Percentiles rank a stretch among this genome's conserved stretches.
Conservation (phyloP, 345 rosid genomes). For the Alliaria petiolata region DNA sequence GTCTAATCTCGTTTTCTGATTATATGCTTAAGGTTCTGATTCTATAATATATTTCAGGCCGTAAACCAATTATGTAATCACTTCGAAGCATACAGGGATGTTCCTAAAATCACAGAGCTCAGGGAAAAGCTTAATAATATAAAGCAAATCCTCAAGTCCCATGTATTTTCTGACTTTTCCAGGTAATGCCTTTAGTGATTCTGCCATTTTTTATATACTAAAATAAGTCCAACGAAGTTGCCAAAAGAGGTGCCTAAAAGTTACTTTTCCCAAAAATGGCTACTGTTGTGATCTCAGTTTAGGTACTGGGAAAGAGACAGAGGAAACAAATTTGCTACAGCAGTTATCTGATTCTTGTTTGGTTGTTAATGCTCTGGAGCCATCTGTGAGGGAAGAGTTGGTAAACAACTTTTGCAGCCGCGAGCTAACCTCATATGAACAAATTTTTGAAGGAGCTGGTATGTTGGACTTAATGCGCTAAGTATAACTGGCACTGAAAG, state of each 20-base stretch:
- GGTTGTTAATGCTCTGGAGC: slow-evolving; percentile 96
- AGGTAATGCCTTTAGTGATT: slow-evolving; percentile 49
- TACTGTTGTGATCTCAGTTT: slow-evolving; percentile 56
- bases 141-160: slow-evolving; percentile 93
- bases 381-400: slow-evolving; percentile 98
- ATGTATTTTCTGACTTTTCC: slow-evolving; percentile 92
- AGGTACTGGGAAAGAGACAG: slow-evolving; percentile 97
- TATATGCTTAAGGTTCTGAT: neutral
- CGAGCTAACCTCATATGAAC: slow-evolving; percentile 97
- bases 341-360: slow-evolving; percentile 93
- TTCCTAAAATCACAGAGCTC: slow-evolving; percentile 95
- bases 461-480: slow-evolving; percentile 31
- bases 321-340: slow-evolving; percentile 83
- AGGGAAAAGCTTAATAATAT: slow-evolving; percentile 94
- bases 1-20: neutral
- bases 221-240: neutral
- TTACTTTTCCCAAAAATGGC: neutral
- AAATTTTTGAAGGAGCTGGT: slow-evolving; percentile 99
- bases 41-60: slow-evolving; percentile 66
- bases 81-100: slow-evolving; percentile 96
- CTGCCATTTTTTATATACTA: neutral
- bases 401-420: slow-evolving; percentile 96
- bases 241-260: neutral
- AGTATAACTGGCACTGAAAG: slow-evolving; percentile 1
- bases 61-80: slow-evolving; percentile 96